Base-by-base conservation (phyloP, 2,329 filamentous ascomycete species). In the Conoideocrella luteorostrata region DNA sequence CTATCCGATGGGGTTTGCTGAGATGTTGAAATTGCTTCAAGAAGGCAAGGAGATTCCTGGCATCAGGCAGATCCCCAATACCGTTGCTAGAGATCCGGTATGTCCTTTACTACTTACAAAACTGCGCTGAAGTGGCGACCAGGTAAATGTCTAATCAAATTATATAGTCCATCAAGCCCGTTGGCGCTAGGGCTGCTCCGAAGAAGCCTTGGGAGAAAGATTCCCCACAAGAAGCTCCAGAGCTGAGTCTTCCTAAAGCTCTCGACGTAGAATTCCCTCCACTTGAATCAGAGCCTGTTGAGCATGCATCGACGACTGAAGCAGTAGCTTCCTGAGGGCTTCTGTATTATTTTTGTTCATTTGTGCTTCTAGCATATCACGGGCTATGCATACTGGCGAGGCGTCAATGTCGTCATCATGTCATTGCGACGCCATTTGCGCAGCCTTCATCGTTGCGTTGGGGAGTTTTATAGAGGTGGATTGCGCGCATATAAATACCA, bases 51-150 rank as follows among this genome's bases (percentile, higher is more conserved):
- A 86, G 0, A 84, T 96, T 34, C 88, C 89, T 1, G 90, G 90
- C 1, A 94, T 96, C 56, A 82, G 82, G 53, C 80, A 95, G 50
- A 91, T 96, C 42, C 88, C 90, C 4, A 78, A 88, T 52, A 93
- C 84, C 0, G 71, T 95, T 5, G 71, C 90, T 17, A 73, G 80
- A 43, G 84, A 84, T 4, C 77, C 87, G 47, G 83, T 85, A 47
- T 76, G 72, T 57, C 13, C 7, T 6, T 17, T 32, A 3, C 6
- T 22, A 5, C 12, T 15, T 22, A 6, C 15, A 30, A 12, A 10
- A 7, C 7, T n/a, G n/a, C n/a, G n/a, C n/a, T n/a, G n/a, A n/a
- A n/a, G n/a, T n/a, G n/a, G n/a, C n/a, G n/a, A n/a, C 11, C 6
- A 18, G 6, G 15, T 10, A 22, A 13, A 9, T 20, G 1, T 17